These are phyloP conservation scores for Populus nigra DNA, from an alignment of 345 rosid genomes.

Conservation along the genomic window DNA sequence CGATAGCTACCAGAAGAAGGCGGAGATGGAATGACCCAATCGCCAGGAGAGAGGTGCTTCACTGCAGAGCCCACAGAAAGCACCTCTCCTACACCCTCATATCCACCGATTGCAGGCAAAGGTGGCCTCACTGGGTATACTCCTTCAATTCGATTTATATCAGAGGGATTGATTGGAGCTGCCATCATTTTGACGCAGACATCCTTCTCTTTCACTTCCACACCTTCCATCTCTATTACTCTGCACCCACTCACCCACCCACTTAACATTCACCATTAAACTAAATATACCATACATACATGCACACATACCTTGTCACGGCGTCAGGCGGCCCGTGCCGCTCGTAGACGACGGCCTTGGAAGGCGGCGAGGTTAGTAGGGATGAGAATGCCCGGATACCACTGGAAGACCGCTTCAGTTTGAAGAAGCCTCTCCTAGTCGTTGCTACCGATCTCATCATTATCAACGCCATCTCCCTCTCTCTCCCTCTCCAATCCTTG, in stretches of 20 bases:
- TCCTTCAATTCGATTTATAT: constrained; percentile 86
- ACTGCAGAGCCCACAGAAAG: constrained; percentile 69
- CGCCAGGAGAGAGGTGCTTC: constrained; percentile 58
- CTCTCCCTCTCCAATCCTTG: neutral
- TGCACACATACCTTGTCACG: constrained; percentile 52
- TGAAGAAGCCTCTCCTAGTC: neutral
- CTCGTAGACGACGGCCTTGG: constrained; percentile 77
- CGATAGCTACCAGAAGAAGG: constrained; percentile 60
- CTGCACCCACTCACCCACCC: constrained; percentile 21
- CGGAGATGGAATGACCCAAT: constrained; percentile 86
- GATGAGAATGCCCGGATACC: constrained; percentile 46
- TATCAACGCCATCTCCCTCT: constrained; percentile 3
- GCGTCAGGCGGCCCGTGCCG: constrained; percentile 77
- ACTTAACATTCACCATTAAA: neutral
- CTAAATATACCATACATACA: neutral
- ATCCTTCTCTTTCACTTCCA: constrained; percentile 66
- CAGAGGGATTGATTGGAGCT: constrained; percentile 88
- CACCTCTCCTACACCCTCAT: constrained; percentile 90
- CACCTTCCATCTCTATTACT: constrained; percentile 62
- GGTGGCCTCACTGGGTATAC: constrained; percentile 90
- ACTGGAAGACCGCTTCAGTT: neutral
- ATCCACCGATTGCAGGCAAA: constrained; percentile 88
- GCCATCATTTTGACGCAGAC: constrained; percentile 90
- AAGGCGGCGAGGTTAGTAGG: constrained; percentile 66
- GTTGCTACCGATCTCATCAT: neutral